Evolutionary conservation across 331 rosid genomes (phyloP).

Genomic region (Quercus tomentella): DNA sequence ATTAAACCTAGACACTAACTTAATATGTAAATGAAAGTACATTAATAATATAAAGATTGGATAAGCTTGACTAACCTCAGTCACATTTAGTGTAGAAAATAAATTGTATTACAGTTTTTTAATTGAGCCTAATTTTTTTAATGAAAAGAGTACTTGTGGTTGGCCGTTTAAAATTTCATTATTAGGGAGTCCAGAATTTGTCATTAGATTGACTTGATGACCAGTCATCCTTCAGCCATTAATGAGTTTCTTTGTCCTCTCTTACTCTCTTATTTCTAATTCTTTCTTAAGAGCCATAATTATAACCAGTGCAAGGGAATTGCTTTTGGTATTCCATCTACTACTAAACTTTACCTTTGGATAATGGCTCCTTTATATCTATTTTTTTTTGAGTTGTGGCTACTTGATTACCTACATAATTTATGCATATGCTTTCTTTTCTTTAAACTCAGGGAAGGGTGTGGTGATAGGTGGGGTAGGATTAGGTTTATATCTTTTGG

Average conservation of each 20-base stretch:
- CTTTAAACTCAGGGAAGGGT: neutral
- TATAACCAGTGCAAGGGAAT: too few species aligned
- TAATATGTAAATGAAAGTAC: neutral
- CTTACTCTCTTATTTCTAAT: neutral
- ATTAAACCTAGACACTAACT: neutral
- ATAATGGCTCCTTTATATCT: too few species aligned
- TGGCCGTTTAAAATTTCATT: neutral
- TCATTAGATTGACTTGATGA: neutral
- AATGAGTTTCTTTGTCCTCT: neutral
- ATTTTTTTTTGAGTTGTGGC: neutral
- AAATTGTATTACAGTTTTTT: neutral
- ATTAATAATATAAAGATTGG: neutral
- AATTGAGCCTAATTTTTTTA: neutral
- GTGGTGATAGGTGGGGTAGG: neutral
- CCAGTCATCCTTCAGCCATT: neutral
- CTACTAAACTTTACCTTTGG: too few species aligned
- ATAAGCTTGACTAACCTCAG: neutral
- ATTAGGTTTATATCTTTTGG: neutral
- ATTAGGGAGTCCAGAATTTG: neutral
- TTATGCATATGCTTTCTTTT: neutral
- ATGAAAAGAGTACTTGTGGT: neutral
- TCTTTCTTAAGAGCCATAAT: neutral
- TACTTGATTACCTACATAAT: neutral
- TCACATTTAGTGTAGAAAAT: neutral
- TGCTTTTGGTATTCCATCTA: too few species aligned